Conservation (phyloP, 768 basidiomycete genomes). For the Paxillus ammoniavirescens region DNA sequence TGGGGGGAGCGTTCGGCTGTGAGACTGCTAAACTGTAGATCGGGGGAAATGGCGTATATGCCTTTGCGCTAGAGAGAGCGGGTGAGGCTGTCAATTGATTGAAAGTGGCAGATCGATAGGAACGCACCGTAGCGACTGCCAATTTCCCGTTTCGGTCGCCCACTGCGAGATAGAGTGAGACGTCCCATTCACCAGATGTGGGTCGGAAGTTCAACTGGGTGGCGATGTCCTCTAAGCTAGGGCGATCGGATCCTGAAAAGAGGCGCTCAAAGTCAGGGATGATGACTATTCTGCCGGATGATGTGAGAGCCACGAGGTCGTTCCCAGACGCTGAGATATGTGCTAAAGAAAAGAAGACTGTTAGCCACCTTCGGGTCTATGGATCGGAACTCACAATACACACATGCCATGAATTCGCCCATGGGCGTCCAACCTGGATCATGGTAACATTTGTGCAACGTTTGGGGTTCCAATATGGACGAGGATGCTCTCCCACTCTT, state of each 20-base stretch:
- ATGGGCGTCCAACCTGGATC: not conserved
- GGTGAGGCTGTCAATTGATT: not conserved
- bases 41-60: constrained; percentile 25
- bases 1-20: constrained; percentile 31
- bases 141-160: constrained; percentile 39
- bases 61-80: constrained; percentile 17
- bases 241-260: constrained; percentile 22
- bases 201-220: constrained; percentile 24
- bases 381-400: not conserved
- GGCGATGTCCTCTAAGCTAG: constrained; percentile 41
- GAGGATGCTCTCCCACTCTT: constrained; percentile 3
- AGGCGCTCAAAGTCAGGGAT: constrained; percentile 28
- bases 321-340: constrained; percentile 51
- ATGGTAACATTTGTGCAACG: constrained; percentile 13
- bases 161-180: constrained; percentile 49
- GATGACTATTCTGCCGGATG: constrained; percentile 24
- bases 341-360: constrained; percentile 15
- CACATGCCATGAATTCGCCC: constrained; percentile 29
- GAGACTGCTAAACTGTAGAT: constrained; percentile 17
- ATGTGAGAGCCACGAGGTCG: constrained; percentile 31
- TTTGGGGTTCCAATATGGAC: constrained; percentile 20
- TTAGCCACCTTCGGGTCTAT: not conserved
- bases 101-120: not conserved
- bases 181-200: constrained; percentile 6
- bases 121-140: constrained; percentile 45